phyloP scores from a whole-genome alignment of 2,329 filamentous ascomycete genomes.

The Gaeumannomyces tritici region DNA sequence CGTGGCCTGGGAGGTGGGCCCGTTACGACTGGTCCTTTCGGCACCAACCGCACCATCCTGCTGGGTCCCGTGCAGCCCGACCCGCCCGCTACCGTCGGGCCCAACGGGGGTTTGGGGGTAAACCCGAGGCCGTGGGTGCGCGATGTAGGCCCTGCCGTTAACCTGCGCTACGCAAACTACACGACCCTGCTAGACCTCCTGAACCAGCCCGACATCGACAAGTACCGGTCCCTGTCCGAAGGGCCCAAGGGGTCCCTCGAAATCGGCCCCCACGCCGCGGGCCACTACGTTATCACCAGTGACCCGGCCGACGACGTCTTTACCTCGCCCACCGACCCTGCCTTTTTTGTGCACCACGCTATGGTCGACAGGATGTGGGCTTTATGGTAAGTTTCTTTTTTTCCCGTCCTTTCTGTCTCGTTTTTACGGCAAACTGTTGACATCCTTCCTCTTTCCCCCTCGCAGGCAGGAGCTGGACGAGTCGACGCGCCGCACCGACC shows the following conservation, averaged over 20 bases:
- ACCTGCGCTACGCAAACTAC: constrained; percentile 14
- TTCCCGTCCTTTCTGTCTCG: not conserved
- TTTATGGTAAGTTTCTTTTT: constrained; percentile 11
- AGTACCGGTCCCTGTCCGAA: constrained; percentile 15
- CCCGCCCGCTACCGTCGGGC: not conserved
- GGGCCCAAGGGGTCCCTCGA: constrained; percentile 18
- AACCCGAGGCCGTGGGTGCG: constrained; percentile 24
- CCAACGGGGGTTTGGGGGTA: constrained; percentile 8
- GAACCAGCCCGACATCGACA: not conserved
- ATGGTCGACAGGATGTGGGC: constrained; percentile 9
- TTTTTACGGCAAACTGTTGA: not conserved
- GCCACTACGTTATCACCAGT: constrained; percentile 15
- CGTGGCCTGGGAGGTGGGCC: constrained; percentile 47
- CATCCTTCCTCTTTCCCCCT: not conserved
- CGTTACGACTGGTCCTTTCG: constrained; percentile 39
- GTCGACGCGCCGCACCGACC: constrained; percentile 11
- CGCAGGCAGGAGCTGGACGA: constrained; percentile 12
- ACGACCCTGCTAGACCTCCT: constrained; percentile 9
- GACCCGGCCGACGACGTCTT: constrained; percentile 13
- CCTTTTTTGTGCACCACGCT: constrained; percentile 18
- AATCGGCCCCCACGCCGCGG: constrained; percentile 17
- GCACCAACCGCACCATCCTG: constrained; percentile 26
- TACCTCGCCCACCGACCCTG: constrained; percentile 11
- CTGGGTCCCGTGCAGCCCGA: constrained; percentile 24
- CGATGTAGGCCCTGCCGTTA: constrained; percentile 17